A percentile compares a stretch with the other conserved stretches of the same genome.
Conservation (phyloP, 1,284 basidiomycete species). For the Somion occarium region DNA sequence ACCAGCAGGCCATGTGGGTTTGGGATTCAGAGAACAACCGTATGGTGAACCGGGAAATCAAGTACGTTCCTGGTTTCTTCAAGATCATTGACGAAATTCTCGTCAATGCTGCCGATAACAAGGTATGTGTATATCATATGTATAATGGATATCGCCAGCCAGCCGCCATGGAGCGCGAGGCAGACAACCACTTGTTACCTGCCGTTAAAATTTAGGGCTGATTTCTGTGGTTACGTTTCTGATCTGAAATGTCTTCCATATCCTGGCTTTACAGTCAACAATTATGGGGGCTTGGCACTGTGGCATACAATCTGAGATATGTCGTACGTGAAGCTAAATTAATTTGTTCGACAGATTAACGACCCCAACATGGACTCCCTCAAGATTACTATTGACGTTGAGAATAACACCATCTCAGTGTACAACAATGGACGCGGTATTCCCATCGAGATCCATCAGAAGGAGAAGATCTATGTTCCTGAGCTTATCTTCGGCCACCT, state of each 20-base stretch:
- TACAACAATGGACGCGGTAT: slow-evolving; percentile 97
- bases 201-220: too few species aligned
- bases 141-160: background rate
- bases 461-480: slow-evolving; percentile 94
- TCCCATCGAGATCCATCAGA: slow-evolving; percentile 93
- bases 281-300: too few species aligned
- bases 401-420: slow-evolving; percentile 85
- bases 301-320: too few species aligned
- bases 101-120: slow-evolving; percentile 99
- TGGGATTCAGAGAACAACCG: slow-evolving; percentile 78
- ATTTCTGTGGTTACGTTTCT: too few species aligned
- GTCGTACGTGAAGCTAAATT: background rate
- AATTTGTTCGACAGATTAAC: slow-evolving; percentile 61
- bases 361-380: slow-evolving; percentile 85
- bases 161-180: too few species aligned
- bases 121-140: slow-evolving; percentile 47
- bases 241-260: too few species aligned
- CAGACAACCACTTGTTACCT: too few species aligned
- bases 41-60: slow-evolving; percentile 80
- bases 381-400: slow-evolving; percentile 84
- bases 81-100: slow-evolving; percentile 99
- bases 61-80: slow-evolving; percentile 97
- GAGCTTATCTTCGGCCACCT: slow-evolving; percentile 98
- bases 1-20: slow-evolving; percentile 88
- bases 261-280: too few species aligned